Base-by-base conservation (phyloP, 805 yeast species). In the Candida germanica region DNA sequence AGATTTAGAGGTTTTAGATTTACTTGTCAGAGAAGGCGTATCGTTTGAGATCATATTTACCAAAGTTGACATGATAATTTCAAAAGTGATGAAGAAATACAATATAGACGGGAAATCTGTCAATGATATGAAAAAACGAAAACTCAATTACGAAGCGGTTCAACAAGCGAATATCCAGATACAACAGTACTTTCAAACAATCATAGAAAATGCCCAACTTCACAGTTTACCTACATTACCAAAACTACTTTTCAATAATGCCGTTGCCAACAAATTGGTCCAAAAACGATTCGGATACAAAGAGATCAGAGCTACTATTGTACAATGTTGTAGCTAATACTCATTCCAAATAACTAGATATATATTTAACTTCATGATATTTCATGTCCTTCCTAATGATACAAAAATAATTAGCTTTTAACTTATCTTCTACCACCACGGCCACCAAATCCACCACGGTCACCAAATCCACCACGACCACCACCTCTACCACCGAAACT, bases 41-140 rank as follows among this genome's bases (percentile, higher is more conserved):
- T 78, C 84, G 0, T 86, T 80, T 57, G 91, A 85, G 41, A 59
- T 87, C 5, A 74, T 87, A 0, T 75, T 87, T 55, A 87, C 94
- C 17, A 87, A 87, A 49, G 73, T 81, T 31, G 96, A 88, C 53
- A 69, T 69, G 42, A 50, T 82, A 4, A 51, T 56, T 11, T 35
- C 49, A 8, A 58, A 53, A 22, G 31, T 43, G 21, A 51, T 56
- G 36, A 58, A 59, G 18, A 44, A 40, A 26, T 38, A 37, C 16
- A 26, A 26, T 5, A 36, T 42, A 9, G 35, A 34, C 22, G 27
- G 31, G 22, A 40, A 42, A 18, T 31, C 33, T 11, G 39, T 39
- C 14, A 24, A 21, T 24, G 21, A 26, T 26, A 13, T 26, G 20
- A 31, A 12, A 4, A 22, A 11, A n/a, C 30, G 42, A 31, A 27